A percentile compares a stretch with the other conserved stretches of the same genome.
Conservation (phyloP, 495 filamentous ascomycete genomes). For the Evernia prunastri region DNA sequence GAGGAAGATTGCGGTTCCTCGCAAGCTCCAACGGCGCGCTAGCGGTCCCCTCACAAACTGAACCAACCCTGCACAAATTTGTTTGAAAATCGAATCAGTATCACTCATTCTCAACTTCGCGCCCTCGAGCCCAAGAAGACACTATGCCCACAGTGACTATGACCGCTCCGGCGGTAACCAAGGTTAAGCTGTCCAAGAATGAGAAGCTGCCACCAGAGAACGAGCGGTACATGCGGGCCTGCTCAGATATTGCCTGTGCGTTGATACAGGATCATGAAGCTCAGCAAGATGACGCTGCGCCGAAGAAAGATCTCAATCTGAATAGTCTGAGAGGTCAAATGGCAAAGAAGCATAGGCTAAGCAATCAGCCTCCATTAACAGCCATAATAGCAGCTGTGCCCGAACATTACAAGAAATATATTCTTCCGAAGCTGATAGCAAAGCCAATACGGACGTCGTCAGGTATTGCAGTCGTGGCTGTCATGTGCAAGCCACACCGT, state of each 20-base stretch:
- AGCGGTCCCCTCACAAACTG: constrained; percentile 1
- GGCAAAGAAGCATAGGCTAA: constrained; percentile 82
- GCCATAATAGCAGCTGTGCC: constrained; percentile 96
- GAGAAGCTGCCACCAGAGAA: constrained; percentile 79
- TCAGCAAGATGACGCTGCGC: constrained; percentile 59
- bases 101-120: not conserved
- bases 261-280: constrained; percentile 91
- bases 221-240: constrained; percentile 86
- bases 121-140: not conserved
- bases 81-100: not conserved
- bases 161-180: constrained; percentile 48
- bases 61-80: constrained; percentile 1
- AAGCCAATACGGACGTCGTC: constrained; percentile 96
- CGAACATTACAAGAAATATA: constrained; percentile 99
- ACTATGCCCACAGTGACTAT: constrained; percentile 58
- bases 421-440: constrained; percentile 87
- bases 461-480: constrained; percentile 96
- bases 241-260: constrained; percentile 87
- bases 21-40: constrained; percentile 19
- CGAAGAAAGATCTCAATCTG: constrained; percentile 82
- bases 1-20: constrained; percentile 14
- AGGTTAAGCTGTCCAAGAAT: constrained; percentile 56
- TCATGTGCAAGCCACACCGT: constrained; percentile 98
- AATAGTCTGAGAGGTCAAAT: constrained; percentile 83
- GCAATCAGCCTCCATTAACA: constrained; percentile 80